A percentile compares a stretch with the other conserved stretches of the same genome.
Evolutionary conservation across 2,329 filamentous ascomycete genomes (phyloP).

Genomic region (Sphaceloma murrayae): DNA sequence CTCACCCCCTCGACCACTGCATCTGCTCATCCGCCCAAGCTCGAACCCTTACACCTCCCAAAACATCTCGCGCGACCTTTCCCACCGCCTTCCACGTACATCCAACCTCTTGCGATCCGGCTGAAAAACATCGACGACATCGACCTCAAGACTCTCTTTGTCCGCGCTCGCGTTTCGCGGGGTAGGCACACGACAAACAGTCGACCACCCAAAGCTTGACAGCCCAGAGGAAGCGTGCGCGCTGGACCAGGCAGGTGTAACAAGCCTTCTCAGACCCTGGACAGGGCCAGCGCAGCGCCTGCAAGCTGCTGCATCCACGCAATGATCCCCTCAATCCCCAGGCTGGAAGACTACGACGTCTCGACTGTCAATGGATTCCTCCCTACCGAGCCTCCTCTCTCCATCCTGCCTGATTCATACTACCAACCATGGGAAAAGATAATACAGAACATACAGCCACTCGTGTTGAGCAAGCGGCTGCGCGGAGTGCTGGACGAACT

Average conservation of each 20-base stretch:
- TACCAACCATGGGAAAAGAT: conserved; percentile 93
- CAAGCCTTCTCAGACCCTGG: too few species aligned
- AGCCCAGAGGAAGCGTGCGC: too few species aligned
- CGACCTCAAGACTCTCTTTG: too few species aligned
- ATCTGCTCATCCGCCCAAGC: conserved; percentile 1
- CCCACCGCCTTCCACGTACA: too few species aligned
- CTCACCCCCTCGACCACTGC: not conserved
- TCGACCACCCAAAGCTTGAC: too few species aligned
- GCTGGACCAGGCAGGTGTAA: too few species aligned
- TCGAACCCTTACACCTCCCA: too few species aligned
- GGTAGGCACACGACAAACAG: not conserved
- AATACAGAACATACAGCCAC: conserved; percentile 71
- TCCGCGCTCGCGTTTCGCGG: too few species aligned
- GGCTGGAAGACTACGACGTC: conserved; percentile 68
- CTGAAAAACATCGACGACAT: too few species aligned
- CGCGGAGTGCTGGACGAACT: conserved; percentile 69
- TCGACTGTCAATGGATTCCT: conserved; percentile 77
- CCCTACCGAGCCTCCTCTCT: conserved; percentile 68
- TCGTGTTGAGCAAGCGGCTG: conserved; percentile 77
- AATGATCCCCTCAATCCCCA: conserved; percentile 37
- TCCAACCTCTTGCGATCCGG: too few species aligned
- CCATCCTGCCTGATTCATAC: conserved; percentile 74
- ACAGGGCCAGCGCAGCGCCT: conserved; percentile 7
- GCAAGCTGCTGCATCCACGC: conserved; percentile 14
- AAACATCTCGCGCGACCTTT: too few species aligned